Evolutionary conservation across 306 rosid genomes (phyloP).

Genomic region (Urtica urens): DNA sequence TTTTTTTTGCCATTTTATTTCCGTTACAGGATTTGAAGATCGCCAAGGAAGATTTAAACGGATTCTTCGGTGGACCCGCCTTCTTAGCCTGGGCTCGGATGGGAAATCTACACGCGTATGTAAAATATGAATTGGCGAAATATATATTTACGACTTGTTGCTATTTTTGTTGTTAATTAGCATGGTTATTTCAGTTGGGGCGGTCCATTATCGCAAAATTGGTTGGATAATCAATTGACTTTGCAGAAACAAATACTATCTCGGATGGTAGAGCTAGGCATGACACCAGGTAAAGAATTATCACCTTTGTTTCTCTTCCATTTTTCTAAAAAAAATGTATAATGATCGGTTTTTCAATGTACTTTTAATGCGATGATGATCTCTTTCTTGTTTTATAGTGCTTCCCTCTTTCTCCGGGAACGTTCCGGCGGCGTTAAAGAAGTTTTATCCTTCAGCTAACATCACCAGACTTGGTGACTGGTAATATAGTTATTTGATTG

Average conservation of each 20-base stretch:
- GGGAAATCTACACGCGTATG: slow-evolving; percentile 96
- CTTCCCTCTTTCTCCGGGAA: slow-evolving; percentile 94
- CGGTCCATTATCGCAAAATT: slow-evolving; percentile 80
- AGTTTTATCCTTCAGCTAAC: slow-evolving; percentile 66
- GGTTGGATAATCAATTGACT: slow-evolving; percentile 77
- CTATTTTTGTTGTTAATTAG: slow-evolving; percentile 1
- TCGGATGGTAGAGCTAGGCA: slow-evolving; percentile 86
- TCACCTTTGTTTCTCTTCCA: neutral
- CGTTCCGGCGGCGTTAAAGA: slow-evolving; percentile 64
- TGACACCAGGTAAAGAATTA: slow-evolving; percentile 90
- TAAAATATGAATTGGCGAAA: neutral
- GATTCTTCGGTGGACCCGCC: slow-evolving; percentile 94
- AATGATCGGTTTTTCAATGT: slow-evolving; percentile 11
- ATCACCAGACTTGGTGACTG: slow-evolving; percentile 92
- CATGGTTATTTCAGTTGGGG: slow-evolving; percentile 70
- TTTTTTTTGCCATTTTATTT: slow-evolving; percentile 26
- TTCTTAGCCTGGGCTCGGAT: slow-evolving; percentile 99
- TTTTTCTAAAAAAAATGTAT: neutral
- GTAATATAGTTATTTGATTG: slow-evolving; percentile 29
- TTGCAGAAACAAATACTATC: slow-evolving; percentile 67
- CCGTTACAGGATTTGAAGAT: slow-evolving; percentile 65
- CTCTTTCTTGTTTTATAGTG: slow-evolving; percentile 42
- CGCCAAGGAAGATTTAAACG: slow-evolving; percentile 45
- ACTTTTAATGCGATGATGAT: slow-evolving; percentile 9
- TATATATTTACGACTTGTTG: neutral